These are phyloP conservation scores for Gelatoporia subvermispora DNA, from an alignment of 768 basidiomycete species.

Conservation along the genomic window DNA sequence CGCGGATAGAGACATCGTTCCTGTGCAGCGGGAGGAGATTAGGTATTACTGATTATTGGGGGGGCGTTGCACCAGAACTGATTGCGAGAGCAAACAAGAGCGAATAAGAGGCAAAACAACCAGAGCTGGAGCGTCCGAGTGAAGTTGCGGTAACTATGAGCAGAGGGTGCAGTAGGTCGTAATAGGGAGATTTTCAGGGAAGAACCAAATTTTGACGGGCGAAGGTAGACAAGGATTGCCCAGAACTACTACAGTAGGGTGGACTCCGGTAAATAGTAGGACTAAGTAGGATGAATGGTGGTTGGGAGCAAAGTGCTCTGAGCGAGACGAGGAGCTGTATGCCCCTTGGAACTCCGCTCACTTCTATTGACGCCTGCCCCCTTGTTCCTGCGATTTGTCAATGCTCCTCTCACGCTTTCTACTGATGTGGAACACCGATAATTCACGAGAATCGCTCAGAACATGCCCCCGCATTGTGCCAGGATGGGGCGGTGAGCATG, in stretches of 20 bases:
- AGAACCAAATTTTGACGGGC: slow-evolving; percentile 30
- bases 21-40: slow-evolving; percentile 59
- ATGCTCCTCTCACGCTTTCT: not conserved
- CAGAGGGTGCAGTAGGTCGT: slow-evolving; percentile 36
- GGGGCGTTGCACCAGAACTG: slow-evolving; percentile 19
- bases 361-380: slow-evolving; percentile 19
- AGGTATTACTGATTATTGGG: slow-evolving; percentile 62
- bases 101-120: slow-evolving; percentile 21
- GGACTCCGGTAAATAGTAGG: slow-evolving; percentile 49
- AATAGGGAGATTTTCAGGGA: slow-evolving; percentile 27
- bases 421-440: too few relatives aligned
- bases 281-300: slow-evolving; percentile 46
- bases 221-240: slow-evolving; percentile 38
- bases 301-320: slow-evolving; percentile 29
- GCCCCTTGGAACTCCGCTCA: slow-evolving; percentile 25
- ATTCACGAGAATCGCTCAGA: too few relatives aligned
- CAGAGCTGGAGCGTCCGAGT: slow-evolving; percentile 23
- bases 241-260: slow-evolving; percentile 51
- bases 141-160: slow-evolving; percentile 35
- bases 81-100: slow-evolving; percentile 26
- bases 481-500: too few relatives aligned
- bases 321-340: slow-evolving; percentile 11
- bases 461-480: too few relatives aligned
- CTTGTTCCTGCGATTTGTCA: slow-evolving; percentile 4
- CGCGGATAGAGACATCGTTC: slow-evolving; percentile 92